Conservation (phyloP, 108 stramenopile genomes). For the Asterionellopsis glacialis region DNA sequence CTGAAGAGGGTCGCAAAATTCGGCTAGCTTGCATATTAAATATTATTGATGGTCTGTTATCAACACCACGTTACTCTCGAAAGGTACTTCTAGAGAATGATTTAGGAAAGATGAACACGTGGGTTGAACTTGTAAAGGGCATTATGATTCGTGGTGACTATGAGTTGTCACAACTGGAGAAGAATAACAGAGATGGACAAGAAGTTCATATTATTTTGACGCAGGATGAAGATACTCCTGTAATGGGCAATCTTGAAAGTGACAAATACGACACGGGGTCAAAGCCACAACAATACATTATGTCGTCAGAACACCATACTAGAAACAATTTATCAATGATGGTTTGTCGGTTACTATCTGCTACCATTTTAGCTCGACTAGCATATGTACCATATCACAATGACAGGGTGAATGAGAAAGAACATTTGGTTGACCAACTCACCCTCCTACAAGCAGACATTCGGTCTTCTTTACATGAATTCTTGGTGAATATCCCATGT, state of each 20-base stretch:
- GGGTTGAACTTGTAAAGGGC: constrained; percentile 1
- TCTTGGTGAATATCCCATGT: constrained; percentile 15
- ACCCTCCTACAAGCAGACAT: too few species aligned
- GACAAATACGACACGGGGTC: constrained; percentile 25
- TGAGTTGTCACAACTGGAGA: too few species aligned
- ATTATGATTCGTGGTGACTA: too few species aligned
- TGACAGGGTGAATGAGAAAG: not conserved
- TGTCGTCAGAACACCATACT: constrained; percentile 18
- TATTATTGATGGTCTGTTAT: constrained; percentile 10
- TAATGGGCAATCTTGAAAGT: constrained; percentile 4
- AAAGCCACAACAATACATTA: constrained; percentile 27
- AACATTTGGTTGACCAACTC: constrained; percentile 4
- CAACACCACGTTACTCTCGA: constrained; percentile 10
- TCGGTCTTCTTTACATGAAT: constrained; percentile 7
- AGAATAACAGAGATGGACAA: constrained; percentile 9
- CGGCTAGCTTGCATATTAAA: constrained; percentile 7
- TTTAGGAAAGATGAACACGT: not conserved
- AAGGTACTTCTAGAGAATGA: constrained; percentile 9
- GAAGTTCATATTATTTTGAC: constrained; percentile 7
- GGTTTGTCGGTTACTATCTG: constrained; percentile 23
- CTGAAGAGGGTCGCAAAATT: not conserved
- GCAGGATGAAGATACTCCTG: not conserved
- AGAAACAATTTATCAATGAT: constrained; percentile 5
- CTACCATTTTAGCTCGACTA: constrained; percentile 16
- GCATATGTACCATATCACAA: constrained; percentile 14